Base-by-base conservation (phyloP, 257 asterid species). In the Przewalskia tangutica region DNA sequence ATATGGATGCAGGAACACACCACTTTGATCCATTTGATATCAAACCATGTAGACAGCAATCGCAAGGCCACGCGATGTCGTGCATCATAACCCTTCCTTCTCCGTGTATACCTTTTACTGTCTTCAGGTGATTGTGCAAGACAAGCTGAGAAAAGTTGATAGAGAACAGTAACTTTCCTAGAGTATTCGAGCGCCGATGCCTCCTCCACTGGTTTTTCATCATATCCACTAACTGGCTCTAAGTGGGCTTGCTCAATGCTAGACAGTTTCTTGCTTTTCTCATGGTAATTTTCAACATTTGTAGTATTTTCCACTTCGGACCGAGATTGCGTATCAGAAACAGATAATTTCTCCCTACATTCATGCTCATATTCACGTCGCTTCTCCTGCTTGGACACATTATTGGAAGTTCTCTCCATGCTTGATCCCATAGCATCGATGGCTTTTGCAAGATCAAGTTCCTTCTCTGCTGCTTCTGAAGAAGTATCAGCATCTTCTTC, bases 121-220 rank as follows among this genome's bases (percentile, higher is more conserved):
- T 88, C 91, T 86, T 84, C 94, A 75, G 90, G 89, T 80, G 79
- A 36, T 85, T 89, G 82, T 64, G 96, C 92, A 67, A 94, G 89
- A 89, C 98, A 95, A 81, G 97, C 98, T 48, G 97, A 85, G 63
- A 93, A 89, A 89, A 95, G 94, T 86, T 95, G 96, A 40, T 92
- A 91, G 4, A 95, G 90, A 86, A 95, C 95, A 67, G 87, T 77
- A 77, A 92, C 82, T 89, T 93, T 93, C 91, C 93, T 90, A 20
- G 89, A 76, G 89, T 91, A 88, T 80, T 88, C 85, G 86, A 92
- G 91, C 88, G 85, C 81, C 50, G 82, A 83, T 42, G 91, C 87
- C 85, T 92, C 97, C 86, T 90, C 92, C 86, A 85, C 79, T 40
- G 92, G 93, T 76, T 89, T 89, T 70, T 90, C 93, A 84, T 85